Conservation (phyloP, 2,329 filamentous ascomycete species). For the Chaetomiaceae sp. region DNA sequence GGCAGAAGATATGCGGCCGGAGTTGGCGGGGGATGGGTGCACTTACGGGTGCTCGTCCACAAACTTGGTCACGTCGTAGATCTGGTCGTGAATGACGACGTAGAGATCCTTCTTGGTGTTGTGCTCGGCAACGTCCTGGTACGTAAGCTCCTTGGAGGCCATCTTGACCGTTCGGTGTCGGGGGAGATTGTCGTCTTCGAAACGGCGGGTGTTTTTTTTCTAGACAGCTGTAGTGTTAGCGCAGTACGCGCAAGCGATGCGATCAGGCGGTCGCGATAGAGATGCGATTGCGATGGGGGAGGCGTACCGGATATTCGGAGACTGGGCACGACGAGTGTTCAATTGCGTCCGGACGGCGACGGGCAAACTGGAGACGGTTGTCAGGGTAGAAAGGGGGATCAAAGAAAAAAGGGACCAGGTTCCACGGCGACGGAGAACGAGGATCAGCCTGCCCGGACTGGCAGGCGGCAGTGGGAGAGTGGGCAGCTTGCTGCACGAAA, state of each 20-base stretch:
- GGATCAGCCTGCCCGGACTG: constrained; percentile 9
- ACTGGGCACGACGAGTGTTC: constrained; percentile 10
- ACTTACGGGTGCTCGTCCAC: constrained; percentile 92
- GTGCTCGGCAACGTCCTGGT: constrained; percentile 76
- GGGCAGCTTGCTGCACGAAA: not conserved
- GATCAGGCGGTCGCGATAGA: not conserved
- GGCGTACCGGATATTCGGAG: constrained; percentile 13
- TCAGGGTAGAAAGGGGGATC: constrained; percentile 5
- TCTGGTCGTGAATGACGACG: constrained; percentile 90
- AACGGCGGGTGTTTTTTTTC: constrained; percentile 12
- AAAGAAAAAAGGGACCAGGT: constrained; percentile 13
- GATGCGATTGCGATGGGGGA: constrained; percentile 5
- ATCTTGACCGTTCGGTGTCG: constrained; percentile 31
- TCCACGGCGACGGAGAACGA: constrained; percentile 12
- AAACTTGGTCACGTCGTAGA: constrained; percentile 86
- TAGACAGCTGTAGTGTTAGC: constrained; percentile 19
- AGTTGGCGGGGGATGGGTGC: not conserved
- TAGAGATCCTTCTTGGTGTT: constrained; percentile 91
- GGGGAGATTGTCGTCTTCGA: constrained; percentile 12
- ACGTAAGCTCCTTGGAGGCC: constrained; percentile 56
- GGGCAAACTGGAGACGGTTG: constrained; percentile 5
- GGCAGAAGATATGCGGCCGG: constrained; percentile 7
- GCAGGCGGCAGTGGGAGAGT: constrained; percentile 9
- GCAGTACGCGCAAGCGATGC: constrained; percentile 2
- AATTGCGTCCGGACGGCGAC: constrained; percentile 3